Evolutionary conservation across 768 basidiomycete species (phyloP), one percentile per base, ranked within the genome.

Genomic region (Cystobasidium tubakii): DNA sequence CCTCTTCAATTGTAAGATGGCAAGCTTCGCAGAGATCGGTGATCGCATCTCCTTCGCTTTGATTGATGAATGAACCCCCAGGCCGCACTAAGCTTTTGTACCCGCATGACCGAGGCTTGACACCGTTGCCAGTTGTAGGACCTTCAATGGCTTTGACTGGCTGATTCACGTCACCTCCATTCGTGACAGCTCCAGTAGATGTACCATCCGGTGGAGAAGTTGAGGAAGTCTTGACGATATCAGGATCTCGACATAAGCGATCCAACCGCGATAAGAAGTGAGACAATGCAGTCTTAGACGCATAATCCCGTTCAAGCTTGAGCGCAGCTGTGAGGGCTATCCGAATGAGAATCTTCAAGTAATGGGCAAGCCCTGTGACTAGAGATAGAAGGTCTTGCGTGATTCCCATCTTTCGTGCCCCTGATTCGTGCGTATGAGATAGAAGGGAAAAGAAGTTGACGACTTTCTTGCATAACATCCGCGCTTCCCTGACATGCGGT

Each of bases 291-390:
- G 89, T 88, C 53, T 86, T 84, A 60, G 90, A 87, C 73, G 86
- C 86, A 79, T 91, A 87, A 79, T 99, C 96, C 73, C 93, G 85
- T 82, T 99, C 96, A 36, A 99, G 85, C 82, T 92, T 97, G 74
- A 99, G 85, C 3, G 93, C 91, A 6, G 93, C 94, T 0, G 96
- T 97, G 57, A 99, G 84, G 1, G 96, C 93, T 75, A 99, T 98
- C 64, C 96, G 90, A 76, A 99, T 99, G 67, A 99, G 87, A 82
- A 99, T 98, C 84, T 99, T 99, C 80, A 99, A 88, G 82, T 99
- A 98, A 82, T 99, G 96, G 4, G 96, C 96, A 42, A 99, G 85
- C n/a, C 96, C 95, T 0, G 96, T 99, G 76, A 99, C 96, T 62
- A 99, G 87, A 21, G 94, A 92, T 42, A 98, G 87, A 15, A 99